A percentile compares a stretch with the other conserved stretches of the same genome.
These are phyloP conservation scores for Cyclostephanos tholiformis DNA, from an alignment of 108 stramenopile species.

Conservation along the genomic window DNA sequence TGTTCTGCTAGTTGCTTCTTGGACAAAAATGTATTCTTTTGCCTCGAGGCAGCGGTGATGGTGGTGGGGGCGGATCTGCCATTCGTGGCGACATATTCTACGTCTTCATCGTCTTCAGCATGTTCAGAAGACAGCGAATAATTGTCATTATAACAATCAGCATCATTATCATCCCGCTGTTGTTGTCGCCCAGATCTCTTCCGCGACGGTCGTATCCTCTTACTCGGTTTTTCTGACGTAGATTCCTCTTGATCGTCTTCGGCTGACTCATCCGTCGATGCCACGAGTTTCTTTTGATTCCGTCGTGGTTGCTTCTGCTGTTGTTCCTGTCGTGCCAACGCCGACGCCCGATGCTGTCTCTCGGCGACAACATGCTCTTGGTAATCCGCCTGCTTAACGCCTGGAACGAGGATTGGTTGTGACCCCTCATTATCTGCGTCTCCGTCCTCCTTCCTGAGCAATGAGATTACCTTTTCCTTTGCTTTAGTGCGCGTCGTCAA, in stretches of 20 bases:
- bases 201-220: background rate
- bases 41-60: background rate
- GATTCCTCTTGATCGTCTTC: slow-evolving; percentile 10
- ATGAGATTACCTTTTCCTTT: background rate
- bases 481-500: background rate
- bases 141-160: slow-evolving; percentile 4
- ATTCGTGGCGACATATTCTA: background rate
- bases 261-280: background rate
- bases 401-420: background rate
- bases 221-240: background rate
- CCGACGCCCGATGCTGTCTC: background rate
- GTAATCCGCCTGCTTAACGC: slow-evolving; percentile 11
- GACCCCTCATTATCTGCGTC: background rate
- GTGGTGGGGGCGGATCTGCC: background rate
- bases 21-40: slow-evolving; percentile 17
- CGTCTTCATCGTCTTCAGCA: background rate
- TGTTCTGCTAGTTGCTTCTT: slow-evolving; percentile 53
- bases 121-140: background rate
- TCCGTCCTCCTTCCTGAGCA: background rate
- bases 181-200: background rate
- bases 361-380: slow-evolving; percentile 16
- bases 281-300: background rate
- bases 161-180: background rate
- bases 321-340: background rate
- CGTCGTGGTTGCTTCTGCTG: background rate